Percentiles rank a stretch among this genome's conserved stretches.
These are phyloP conservation scores for Cupressus sempervirens DNA, from an alignment of 75 land plant genomes.

Conservation along the genomic window DNA sequence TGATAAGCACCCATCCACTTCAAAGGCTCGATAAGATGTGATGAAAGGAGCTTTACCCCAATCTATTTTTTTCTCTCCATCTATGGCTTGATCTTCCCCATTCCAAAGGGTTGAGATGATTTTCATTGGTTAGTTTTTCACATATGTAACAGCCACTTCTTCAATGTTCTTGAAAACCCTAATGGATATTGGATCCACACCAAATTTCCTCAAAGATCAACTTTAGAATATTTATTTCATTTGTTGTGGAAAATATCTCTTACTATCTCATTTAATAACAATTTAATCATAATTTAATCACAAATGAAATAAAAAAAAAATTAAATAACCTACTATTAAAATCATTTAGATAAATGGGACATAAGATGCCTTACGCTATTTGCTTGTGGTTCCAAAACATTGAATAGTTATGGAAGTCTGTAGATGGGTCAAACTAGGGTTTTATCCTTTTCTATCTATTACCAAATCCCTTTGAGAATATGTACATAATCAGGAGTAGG, in stretches of 20 bases:
- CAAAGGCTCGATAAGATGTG: conserved; percentile 31
- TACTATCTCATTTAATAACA: too few relatives aligned
- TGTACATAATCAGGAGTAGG: too few relatives aligned
- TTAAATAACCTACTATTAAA: neutral
- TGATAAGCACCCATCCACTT: conserved; percentile 31
- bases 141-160: conserved; percentile 37
- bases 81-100: conserved; percentile 65
- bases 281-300: neutral
- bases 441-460: conserved; percentile 44
- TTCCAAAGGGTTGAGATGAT: conserved; percentile 55
- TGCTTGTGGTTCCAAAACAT: conserved; percentile 61
- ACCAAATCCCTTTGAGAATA: conserved; percentile 8
- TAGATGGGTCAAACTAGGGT: conserved; percentile 63
- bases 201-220: conserved; percentile 28
- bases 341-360: neutral
- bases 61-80: conserved; percentile 50
- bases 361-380: conserved; percentile 28
- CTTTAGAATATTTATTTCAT: too few relatives aligned
- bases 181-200: conserved; percentile 58
- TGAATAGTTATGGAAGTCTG: conserved; percentile 45
- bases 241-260: too few relatives aligned
- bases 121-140: conserved; percentile 32
- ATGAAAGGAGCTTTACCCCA: conserved; percentile 60
- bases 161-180: conserved; percentile 52
- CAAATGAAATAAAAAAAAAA: neutral